Base-by-base conservation (phyloP, 2,329 filamentous ascomycete genomes). In the Trichophyton verrucosum region DNA sequence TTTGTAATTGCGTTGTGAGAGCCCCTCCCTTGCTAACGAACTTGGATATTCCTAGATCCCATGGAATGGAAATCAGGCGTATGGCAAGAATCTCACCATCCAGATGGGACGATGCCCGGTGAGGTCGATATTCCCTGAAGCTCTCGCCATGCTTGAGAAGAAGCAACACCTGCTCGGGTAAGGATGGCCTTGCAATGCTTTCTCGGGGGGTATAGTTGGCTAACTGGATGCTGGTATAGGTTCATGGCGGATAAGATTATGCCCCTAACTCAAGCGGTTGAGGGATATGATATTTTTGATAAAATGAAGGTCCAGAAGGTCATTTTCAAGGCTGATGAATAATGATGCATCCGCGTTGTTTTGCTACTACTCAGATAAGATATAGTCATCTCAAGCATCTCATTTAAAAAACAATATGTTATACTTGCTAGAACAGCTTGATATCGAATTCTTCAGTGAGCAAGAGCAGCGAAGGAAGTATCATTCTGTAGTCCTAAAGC, bases 61-160 rank as follows among this genome's bases (percentile, higher is more conserved):
- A 7, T 89, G 84, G 80, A 78, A 75, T 60, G 86, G 84, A 11
- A 81, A 76, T 61, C 82, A 89, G 62, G 86, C 81, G 6, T 80
- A 80, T 66, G 72, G 82, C 57, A 91, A 91, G 73, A 91, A 91
- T 65, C 66, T 91, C 62, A 83, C 81, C 51, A 67, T 90, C 36
- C 86, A 88, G 72, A 89, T 90, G 85, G 88, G 88, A 3, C 79
- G 88, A 60, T 91, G 87, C 69, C 87, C 87, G 2, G 87, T 91
- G 13, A 80, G 86, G 60, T 86, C 83, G 40, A 82, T 89, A 61
- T 88, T 89, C 66, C 75, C 80, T 11, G 79, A 86, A 62, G 84
- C 87, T 8, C 75, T 90, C 53, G 77, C 81, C 30, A 74, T 88
- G 62, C 72, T 91, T 62, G 82, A 82, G 67, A 81, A 82, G 72